Percentiles rank a stretch among this genome's conserved stretches.
Conservation (phyloP, 192 early-diverging fungal species). For the Gigaspora rosea region DNA sequence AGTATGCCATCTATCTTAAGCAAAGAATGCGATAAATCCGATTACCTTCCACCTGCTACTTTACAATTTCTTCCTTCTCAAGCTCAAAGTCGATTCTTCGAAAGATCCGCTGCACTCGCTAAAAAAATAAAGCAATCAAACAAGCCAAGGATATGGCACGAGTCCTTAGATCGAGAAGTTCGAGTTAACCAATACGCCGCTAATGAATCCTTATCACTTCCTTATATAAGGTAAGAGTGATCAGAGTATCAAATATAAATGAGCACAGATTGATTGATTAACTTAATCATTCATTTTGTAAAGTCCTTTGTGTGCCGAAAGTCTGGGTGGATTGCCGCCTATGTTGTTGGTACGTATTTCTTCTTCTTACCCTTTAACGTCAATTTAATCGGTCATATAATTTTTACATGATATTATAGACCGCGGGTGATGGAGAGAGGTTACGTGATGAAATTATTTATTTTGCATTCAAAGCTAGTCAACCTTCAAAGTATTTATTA, state of each 20-base stretch:
- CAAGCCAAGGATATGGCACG: conserved; percentile 13
- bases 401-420: conserved; percentile 21
- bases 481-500: conserved; percentile 17
- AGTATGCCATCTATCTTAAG: too few relatives aligned
- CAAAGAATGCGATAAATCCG: too few relatives aligned
- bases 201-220: conserved; percentile 44
- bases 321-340: conserved; percentile 42
- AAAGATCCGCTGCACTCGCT: background rate
- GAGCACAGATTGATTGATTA: conserved; percentile 36
- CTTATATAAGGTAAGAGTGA: conserved; percentile 39
- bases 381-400: too few relatives aligned
- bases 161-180: conserved; percentile 36
- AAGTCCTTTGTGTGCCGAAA: conserved; percentile 47
- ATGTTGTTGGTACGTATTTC: conserved; percentile 45
- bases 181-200: conserved; percentile 48
- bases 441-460: conserved; percentile 54
- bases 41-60: too few relatives aligned
- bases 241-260: too few relatives aligned
- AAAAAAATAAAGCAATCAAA: conserved; percentile 19
- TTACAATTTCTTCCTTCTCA: background rate
- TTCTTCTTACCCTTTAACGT: too few relatives aligned
- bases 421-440: conserved; percentile 47
- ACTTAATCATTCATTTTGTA: too few relatives aligned
- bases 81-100: conserved; percentile 41
- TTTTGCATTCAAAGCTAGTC: conserved; percentile 41